Evolutionary conservation across 2,329 filamentous ascomycete genomes (phyloP).

Genomic region (Didymellaceae sp.): DNA sequence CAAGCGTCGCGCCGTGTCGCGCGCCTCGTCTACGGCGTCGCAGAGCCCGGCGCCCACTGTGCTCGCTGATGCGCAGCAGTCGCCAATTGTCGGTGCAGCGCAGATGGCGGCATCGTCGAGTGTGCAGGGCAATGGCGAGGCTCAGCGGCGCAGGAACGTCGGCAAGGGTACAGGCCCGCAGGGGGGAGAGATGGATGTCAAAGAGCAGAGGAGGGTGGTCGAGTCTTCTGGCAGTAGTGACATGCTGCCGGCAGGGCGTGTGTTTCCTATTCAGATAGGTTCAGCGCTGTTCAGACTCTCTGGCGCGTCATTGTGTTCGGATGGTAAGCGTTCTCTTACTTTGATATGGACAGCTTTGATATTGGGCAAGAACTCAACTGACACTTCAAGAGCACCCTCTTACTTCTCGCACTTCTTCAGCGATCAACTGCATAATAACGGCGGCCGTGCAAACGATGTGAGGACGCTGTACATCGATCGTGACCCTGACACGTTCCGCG

Average conservation of each 20-base stretch:
- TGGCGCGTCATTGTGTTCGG: conserved; percentile 72
- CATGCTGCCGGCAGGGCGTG: conserved; percentile 72
- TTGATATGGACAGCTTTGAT: too few species aligned
- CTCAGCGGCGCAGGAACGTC: conserved; percentile 31
- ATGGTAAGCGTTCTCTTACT: conserved; percentile 61
- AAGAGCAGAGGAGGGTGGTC: conserved; percentile 37
- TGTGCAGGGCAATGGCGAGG: conserved; percentile 23
- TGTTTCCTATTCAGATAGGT: conserved; percentile 75
- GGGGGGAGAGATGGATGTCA: conserved; percentile 44
- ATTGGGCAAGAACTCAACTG: conserved; percentile 44
- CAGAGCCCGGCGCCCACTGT: conserved; percentile 24
- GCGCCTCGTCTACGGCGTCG: conserved; percentile 42
- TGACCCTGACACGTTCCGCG: conserved; percentile 84
- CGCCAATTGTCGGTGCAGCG: conserved; percentile 29
- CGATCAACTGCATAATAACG: conserved; percentile 74
- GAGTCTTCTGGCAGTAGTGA: conserved; percentile 34
- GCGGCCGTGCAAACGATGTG: conserved; percentile 65
- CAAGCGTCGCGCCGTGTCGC: conserved; percentile 45
- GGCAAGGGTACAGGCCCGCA: conserved; percentile 44
- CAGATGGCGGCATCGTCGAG: conserved; percentile 9
- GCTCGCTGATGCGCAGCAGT: conserved; percentile 26
- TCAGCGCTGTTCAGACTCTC: conserved; percentile 72
- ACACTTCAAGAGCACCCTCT: conserved; percentile 77
- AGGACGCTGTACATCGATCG: conserved; percentile 94
- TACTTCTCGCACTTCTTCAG: conserved; percentile 96